Percentiles rank a stretch among this genome's conserved stretches.
These are phyloP conservation scores for Pilatotrama ljubarskyi DNA, from an alignment of 768 basidiomycete species.

Conservation along the genomic window DNA sequence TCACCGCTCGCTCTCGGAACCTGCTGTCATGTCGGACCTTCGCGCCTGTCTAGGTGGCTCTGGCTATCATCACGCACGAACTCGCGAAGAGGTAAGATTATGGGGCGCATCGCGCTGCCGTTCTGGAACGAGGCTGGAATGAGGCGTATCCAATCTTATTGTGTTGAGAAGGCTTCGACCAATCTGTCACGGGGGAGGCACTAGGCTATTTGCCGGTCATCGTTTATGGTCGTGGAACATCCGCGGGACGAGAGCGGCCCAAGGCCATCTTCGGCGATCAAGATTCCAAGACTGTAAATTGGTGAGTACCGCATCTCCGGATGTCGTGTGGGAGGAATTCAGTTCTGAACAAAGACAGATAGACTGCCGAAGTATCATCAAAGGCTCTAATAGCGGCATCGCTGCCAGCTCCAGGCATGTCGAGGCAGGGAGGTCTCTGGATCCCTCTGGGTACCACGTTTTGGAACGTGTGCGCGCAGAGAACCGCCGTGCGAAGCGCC, in stretches of 20 bases:
- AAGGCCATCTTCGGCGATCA: constrained; percentile 22
- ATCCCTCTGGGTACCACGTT: neutral
- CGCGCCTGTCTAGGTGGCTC: constrained; percentile 17
- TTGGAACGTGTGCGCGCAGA: constrained; percentile 1
- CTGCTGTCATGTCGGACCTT: constrained; percentile 2
- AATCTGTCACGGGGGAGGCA: constrained; percentile 9
- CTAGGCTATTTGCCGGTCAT: constrained; percentile 14
- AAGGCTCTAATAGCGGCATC: neutral
- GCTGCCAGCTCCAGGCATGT: constrained; percentile 3
- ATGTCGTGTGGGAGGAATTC: constrained; percentile 9
- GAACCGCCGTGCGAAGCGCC: constrained; percentile 14
- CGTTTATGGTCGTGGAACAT: constrained; percentile 3
- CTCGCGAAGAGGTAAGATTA: constrained; percentile 6
- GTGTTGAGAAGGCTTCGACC: constrained; percentile 4
- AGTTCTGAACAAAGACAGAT: neutral
- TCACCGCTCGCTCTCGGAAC: neutral
- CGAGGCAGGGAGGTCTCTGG: neutral
- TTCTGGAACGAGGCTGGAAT: constrained; percentile 14
- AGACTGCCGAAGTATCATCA: neutral
- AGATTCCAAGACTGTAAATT: constrained; percentile 20
- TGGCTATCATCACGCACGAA: constrained; percentile 5
- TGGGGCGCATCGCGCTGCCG: constrained; percentile 7
- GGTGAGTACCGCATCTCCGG: constrained; percentile 19
- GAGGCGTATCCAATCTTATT: constrained; percentile 16
- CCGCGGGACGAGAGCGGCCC: constrained; percentile 8